These are phyloP conservation scores for Ophiostoma himal-ulmi DNA, from an alignment of 2,329 filamentous ascomycete species.

Conservation along the genomic window DNA sequence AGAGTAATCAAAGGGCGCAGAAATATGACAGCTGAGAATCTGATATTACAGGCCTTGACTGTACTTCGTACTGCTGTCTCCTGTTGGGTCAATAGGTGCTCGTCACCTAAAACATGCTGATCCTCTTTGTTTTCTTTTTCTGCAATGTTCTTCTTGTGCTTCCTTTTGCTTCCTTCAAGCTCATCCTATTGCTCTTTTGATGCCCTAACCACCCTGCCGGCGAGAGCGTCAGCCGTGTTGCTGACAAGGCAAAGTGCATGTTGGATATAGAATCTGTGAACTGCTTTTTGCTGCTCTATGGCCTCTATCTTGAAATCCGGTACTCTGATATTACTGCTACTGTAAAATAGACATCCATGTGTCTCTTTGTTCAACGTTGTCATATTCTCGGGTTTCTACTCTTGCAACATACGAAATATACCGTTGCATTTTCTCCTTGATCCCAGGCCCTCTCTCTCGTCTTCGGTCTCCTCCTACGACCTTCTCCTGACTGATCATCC, in stretches of 20 bases:
- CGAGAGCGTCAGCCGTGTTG: conserved; percentile 6
- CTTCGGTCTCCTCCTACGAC: background rate
- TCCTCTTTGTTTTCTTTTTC: background rate
- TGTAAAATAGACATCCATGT: background rate
- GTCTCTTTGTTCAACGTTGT: background rate
- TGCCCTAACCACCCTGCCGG: background rate
- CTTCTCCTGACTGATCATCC: background rate
- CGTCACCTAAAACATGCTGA: background rate
- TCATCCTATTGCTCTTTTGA: background rate
- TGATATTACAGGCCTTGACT: no score
- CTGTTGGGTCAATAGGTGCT: background rate
- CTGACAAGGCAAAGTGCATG: background rate
- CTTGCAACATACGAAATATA: background rate
- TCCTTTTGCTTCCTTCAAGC: background rate
- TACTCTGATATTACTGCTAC: background rate
- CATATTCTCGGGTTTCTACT: background rate
- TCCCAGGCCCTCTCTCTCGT: background rate
- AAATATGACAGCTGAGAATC: background rate
- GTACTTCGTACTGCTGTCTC: no score
- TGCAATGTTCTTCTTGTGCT: background rate
- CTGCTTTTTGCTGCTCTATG: background rate
- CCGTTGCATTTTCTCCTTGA: background rate
- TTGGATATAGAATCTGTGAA: no score
- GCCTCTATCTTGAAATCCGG: background rate
- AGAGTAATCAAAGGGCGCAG: background rate